These are phyloP conservation scores for Dryadomyces sulphureus DNA, from an alignment of 2,329 filamentous ascomycete species.

Conservation along the genomic window DNA sequence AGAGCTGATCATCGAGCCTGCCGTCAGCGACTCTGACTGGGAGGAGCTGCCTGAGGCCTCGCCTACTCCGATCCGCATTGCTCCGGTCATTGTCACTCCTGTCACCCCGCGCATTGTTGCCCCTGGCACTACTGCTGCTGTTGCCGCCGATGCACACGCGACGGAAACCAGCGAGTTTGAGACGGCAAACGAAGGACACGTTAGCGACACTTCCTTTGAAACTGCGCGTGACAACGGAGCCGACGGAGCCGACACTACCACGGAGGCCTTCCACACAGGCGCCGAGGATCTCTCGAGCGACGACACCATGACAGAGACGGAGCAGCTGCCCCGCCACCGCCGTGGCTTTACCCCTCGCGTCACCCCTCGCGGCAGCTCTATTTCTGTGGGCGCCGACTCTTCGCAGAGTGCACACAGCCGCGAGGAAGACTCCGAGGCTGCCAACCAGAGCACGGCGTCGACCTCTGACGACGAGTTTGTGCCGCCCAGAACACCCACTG, in stretches of 20 bases:
- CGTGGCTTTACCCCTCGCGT: background rate
- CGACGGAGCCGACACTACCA: slow-evolving; percentile 78
- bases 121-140: background rate
- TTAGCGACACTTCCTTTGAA: slow-evolving; percentile 46
- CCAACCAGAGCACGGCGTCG: slow-evolving; percentile 69
- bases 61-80: background rate
- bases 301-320: slow-evolving; percentile 70
- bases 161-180: slow-evolving; percentile 56
- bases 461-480: slow-evolving; percentile 67
- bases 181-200: slow-evolving; percentile 57
- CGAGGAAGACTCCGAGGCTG: slow-evolving; percentile 5
- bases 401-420: background rate
- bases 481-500: slow-evolving; percentile 44
- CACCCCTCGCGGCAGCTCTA: background rate
- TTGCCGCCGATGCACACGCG: slow-evolving; percentile 11
- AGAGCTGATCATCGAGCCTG: slow-evolving; percentile 44
- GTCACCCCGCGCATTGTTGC: too few relatives aligned
- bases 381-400: background rate
- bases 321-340: slow-evolving; percentile 20
- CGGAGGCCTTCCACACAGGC: slow-evolving; percentile 91
- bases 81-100: too few relatives aligned
- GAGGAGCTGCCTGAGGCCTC: slow-evolving; percentile 48
- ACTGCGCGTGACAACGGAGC: slow-evolving; percentile 65
- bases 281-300: slow-evolving; percentile 64
- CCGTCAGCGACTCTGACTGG: slow-evolving; percentile 68